phyloP scores from a whole-genome alignment of 139 green algal genomes.

The Ettlia oleoabundans region DNA sequence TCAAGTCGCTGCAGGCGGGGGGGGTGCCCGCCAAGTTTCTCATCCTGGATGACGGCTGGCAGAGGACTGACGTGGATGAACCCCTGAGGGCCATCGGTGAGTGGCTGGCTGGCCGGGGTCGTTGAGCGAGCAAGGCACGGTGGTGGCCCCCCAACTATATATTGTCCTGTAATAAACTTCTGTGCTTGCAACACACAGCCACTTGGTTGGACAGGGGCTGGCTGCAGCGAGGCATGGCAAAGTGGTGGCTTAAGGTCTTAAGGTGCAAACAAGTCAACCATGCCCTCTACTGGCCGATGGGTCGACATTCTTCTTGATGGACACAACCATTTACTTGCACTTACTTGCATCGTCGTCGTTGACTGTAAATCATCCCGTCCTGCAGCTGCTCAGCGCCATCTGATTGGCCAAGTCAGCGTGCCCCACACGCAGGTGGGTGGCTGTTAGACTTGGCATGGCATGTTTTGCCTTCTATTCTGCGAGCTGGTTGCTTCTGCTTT shows the following conservation, averaged over 20 bases:
- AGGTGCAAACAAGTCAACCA: too few relatives aligned
- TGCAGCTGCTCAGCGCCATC: constrained; percentile 23
- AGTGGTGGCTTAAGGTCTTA: too few relatives aligned
- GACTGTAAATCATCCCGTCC: background rate
- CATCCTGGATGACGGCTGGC: constrained; percentile 78
- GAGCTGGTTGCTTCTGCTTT: too few relatives aligned
- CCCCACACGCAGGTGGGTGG: background rate
- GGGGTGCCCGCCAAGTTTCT: constrained; percentile 50
- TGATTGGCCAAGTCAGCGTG: constrained; percentile 25
- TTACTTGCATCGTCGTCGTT: background rate
- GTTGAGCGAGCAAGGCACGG: too few relatives aligned
- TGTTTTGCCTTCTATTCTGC: too few relatives aligned
- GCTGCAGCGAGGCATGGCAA: too few relatives aligned
- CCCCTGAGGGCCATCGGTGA: background rate
- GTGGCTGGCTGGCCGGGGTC: too few relatives aligned
- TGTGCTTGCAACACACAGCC: too few relatives aligned
- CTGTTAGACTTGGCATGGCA: background rate
- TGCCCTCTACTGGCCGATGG: background rate
- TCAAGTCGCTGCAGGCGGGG: constrained; percentile 64
- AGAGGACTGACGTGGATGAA: constrained; percentile 25
- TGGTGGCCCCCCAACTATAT: too few relatives aligned
- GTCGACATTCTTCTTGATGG: background rate
- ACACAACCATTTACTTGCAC: background rate
- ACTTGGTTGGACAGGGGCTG: too few relatives aligned
- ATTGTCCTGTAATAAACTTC: too few relatives aligned